Conservation (phyloP, 306 rosid genomes). For the Vigna unguiculata region DNA sequence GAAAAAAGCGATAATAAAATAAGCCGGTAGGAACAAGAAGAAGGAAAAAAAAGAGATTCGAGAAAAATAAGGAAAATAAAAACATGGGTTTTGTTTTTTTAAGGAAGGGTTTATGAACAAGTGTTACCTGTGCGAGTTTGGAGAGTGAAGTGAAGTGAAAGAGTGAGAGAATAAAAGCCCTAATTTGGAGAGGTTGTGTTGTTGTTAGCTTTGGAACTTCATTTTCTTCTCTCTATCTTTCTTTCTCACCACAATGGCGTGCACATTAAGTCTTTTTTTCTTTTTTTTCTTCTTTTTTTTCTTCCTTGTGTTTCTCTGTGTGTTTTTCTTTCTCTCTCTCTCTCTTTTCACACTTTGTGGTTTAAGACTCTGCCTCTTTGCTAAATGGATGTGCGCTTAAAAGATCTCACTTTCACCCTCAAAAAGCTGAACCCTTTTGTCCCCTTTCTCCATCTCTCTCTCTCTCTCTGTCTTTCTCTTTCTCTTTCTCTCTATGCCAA, state of each 20-base stretch:
- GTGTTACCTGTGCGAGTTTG: constrained; percentile 33
- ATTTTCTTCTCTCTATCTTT: neutral
- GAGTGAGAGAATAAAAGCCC: constrained; percentile 44
- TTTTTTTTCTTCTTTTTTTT: constrained; percentile 17
- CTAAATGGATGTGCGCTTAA: constrained; percentile 50
- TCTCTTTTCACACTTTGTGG: neutral
- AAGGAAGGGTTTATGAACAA: constrained; percentile 26
- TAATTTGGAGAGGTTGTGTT: constrained; percentile 34
- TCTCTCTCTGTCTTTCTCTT: constrained; percentile 44
- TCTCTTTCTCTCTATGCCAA: constrained; percentile 46
- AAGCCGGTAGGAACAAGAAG: neutral
- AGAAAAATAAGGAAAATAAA: neutral
- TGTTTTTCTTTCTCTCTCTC: neutral
- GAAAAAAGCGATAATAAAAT: neutral
- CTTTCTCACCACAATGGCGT: constrained; percentile 52
- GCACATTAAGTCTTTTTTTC: constrained; percentile 48
- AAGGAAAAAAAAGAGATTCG: neutral
- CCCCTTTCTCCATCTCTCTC: constrained; percentile 45
- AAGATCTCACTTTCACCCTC: constrained; percentile 62
- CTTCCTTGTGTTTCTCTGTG: neutral
- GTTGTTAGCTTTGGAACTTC: neutral
- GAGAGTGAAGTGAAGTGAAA: constrained; percentile 42
- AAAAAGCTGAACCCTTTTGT: constrained; percentile 62
- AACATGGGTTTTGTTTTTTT: neutral
- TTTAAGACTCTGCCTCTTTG: constrained; percentile 27